Percentiles rank a stretch among this genome's conserved stretches.
phyloP scores from a whole-genome alignment of 2,329 filamentous ascomycete genomes.

The Aspergillus ochraceus region DNA sequence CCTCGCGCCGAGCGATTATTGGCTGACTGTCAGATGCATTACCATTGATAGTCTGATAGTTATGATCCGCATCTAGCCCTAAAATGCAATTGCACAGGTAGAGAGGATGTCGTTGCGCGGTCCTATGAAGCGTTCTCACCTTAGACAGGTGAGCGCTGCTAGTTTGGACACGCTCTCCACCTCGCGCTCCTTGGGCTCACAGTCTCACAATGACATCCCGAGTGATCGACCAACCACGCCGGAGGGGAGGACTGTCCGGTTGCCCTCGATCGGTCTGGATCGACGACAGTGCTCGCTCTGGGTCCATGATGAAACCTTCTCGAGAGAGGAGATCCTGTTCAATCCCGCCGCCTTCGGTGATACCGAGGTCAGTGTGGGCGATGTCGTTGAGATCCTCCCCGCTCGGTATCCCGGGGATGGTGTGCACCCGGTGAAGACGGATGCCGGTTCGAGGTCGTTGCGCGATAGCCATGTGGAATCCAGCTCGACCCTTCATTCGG shows the following conservation, averaged over 20 bases:
- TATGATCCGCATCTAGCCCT: not conserved
- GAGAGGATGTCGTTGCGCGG: constrained; percentile 39
- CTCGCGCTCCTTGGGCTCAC: constrained; percentile 29
- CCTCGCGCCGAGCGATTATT: not conserved
- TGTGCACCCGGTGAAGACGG: constrained; percentile 28
- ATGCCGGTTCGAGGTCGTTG: constrained; percentile 26
- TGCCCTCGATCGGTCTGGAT: constrained; percentile 28
- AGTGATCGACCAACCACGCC: constrained; percentile 23
- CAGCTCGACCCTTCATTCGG: constrained; percentile 21
- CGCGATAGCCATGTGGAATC: constrained; percentile 31
- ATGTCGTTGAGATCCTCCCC: constrained; percentile 71
- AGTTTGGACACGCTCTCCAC: constrained; percentile 38
- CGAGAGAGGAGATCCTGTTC: constrained; percentile 75
- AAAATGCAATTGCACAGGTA: constrained; percentile 23
- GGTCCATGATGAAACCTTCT: constrained; percentile 71
- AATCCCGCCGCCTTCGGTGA: constrained; percentile 71
- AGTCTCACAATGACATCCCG: constrained; percentile 22
- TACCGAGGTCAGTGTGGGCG: constrained; percentile 62
- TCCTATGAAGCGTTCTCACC: constrained; percentile 41
- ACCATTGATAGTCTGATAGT: not conserved
- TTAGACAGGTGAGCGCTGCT: constrained; percentile 42
- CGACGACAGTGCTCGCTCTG: constrained; percentile 50
- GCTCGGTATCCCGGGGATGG: constrained; percentile 49
- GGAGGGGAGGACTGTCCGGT: constrained; percentile 27
- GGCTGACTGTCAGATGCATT: not conserved